Evolutionary conservation across 2,329 filamentous ascomycete species (phyloP), one percentile per base, ranked within the genome.

Genomic region (Aspergillus carbonarius): DNA sequence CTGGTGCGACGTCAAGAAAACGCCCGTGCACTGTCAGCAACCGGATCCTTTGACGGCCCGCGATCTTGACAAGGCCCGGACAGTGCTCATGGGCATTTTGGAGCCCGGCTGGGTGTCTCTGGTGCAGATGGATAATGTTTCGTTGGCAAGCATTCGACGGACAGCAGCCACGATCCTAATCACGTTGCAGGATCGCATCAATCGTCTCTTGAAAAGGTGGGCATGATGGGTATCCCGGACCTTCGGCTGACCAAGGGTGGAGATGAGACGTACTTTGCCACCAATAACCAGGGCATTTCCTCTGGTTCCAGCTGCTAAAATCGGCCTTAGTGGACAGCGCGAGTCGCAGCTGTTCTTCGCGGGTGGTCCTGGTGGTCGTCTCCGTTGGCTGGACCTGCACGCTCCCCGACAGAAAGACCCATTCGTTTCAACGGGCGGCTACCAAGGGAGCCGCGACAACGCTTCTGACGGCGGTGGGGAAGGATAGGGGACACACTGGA

Each of bases 251-350:
- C 65, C 75, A 79, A 57, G 5, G 59, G 60, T 23, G 59, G 61
- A 4, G 77, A 78, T 61, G 83, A 85, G 64, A 65, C 67, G 0
- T 82, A 85, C 52, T 81, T 86, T 54, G 81, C 74, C 32, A 79
- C 76, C 1, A 84, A 85, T 65, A 76, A 85, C 62, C 70, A 0
- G 74, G 71, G 1, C 79, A 83, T 62, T 85, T 85, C 71, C 72
- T 84, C 0, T 73, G 85, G 9, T 81, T 83, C 58, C 72, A 81
- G 13, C 75, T 83, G 2, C 71, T 86, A 13, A 79, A 79, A 44
- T 52, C 50, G 1, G 37, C 58, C 10, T 42, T 68, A 4, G 44
- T 70, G 17, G 40, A 62, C 25, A 27, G 25, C 7, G 25, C 25
- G 5, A 27, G 2, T 8, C 25, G 4, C 4, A 8, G 7, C 2